Percentiles rank a stretch among this genome's conserved stretches.
phyloP scores from a whole-genome alignment of 2,329 filamentous ascomycete species.

The Neocucurbitaria cava region DNA sequence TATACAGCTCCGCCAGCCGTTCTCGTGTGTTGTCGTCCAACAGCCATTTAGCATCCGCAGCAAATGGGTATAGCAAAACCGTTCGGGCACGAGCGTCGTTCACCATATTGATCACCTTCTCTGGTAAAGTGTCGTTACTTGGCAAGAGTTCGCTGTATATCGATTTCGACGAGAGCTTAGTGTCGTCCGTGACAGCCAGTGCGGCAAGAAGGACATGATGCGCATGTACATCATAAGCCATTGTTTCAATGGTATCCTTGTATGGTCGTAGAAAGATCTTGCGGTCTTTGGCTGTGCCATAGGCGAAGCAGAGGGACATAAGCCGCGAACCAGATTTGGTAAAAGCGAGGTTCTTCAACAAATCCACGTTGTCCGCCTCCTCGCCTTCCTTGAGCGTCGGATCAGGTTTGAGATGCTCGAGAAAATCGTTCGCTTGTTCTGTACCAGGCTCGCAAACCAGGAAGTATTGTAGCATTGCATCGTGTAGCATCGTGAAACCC shows the following conservation, averaged over 20 bases:
- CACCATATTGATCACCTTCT: constrained; percentile 69
- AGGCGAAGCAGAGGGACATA: constrained; percentile 79
- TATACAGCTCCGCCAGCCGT: constrained; percentile 77
- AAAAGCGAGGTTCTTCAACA: constrained; percentile 95
- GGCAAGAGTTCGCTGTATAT: constrained; percentile 86
- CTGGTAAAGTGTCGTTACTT: constrained; percentile 57
- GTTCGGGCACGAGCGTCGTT: constrained; percentile 71
- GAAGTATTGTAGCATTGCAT: constrained; percentile 98
- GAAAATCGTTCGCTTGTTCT: constrained; percentile 83
- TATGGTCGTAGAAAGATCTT: constrained; percentile 87
- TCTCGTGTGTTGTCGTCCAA: constrained; percentile 69
- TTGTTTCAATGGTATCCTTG: constrained; percentile 85
- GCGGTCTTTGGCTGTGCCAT: constrained; percentile 90
- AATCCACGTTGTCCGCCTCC: constrained; percentile 60
- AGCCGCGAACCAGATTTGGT: constrained; percentile 86
- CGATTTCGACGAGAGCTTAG: constrained; percentile 82
- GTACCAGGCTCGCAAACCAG: constrained; percentile 77
- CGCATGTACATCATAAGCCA: constrained; percentile 80
- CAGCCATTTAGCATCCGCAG: constrained; percentile 67
- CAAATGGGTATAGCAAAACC: constrained; percentile 82
- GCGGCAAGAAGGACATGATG: constrained; percentile 84
- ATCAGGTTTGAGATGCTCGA: constrained; percentile 90
- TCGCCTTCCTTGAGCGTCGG: constrained; percentile 71
- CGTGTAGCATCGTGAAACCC: constrained; percentile 96
- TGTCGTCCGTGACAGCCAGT: constrained; percentile 93